Conservation (phyloP, 1,284 basidiomycete species). For the Takashimella koratensis region DNA sequence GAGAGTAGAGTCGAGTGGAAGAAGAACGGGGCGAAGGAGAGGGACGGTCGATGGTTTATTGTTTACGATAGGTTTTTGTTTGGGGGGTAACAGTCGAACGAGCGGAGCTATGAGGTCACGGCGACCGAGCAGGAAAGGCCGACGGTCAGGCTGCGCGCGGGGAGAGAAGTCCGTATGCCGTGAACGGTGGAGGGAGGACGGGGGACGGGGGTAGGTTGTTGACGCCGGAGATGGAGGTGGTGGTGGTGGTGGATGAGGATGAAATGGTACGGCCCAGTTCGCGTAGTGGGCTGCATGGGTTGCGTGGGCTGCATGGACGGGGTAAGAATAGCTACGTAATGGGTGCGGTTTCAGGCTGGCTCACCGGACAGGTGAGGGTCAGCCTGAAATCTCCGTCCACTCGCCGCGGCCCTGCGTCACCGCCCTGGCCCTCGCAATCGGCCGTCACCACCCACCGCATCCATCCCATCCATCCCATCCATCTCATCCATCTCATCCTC, state of each 20-base stretch:
- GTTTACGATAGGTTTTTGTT: no score
- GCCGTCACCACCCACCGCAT: neutral
- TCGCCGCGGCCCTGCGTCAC: conserved; percentile 3
- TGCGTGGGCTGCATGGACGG: neutral
- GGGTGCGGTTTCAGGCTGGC: neutral
- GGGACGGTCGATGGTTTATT: neutral
- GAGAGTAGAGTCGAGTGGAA: no score
- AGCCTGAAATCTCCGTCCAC: conserved; percentile 1
- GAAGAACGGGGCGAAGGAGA: neutral
- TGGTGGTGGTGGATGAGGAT: neutral
- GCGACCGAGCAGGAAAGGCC: neutral
- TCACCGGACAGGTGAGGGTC: neutral
- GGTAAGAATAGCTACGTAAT: neutral
- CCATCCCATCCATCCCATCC: neutral
- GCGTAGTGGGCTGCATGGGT: no score
- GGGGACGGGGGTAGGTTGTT: neutral
- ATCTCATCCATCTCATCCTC: conserved; percentile 1
- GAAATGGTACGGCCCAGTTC: no score
- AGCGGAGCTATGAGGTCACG: no score
- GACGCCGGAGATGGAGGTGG: neutral
- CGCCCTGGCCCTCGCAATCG: neutral
- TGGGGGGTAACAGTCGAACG: no score
- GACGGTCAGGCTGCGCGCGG: no score
- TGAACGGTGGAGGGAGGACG: no score
- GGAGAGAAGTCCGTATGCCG: no score